Evolutionary conservation across 345 rosid species (phyloP), one percentile per base, ranked within the genome.

Genomic region (Kandelia obovata): DNA sequence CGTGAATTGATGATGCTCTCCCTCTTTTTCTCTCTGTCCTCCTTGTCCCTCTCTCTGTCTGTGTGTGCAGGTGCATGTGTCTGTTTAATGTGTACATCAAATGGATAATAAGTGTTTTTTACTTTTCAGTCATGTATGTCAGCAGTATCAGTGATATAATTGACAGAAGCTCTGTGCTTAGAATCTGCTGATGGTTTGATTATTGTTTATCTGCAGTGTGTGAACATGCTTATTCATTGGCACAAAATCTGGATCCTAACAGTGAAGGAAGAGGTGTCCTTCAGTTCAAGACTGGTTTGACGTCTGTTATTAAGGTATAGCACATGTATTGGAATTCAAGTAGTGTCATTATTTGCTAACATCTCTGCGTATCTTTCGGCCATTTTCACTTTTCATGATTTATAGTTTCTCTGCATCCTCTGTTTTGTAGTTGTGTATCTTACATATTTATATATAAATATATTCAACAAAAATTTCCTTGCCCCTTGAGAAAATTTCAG

Each of bases 201-300:
- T 74, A 15, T 61, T 28, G 3, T 61, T 60, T 59, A 61, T 64
- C 37, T 82, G 84, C 85, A 94, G 98, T 95, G 47, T 95, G 99
- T 71, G 99, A 95, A 79, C 99, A 95, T 79, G 99, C 85, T 63
- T 95, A 95, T 78, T 86, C 96, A 2, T 91, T 92, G 46, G 99
- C 99, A 0, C 99, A 95, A 70, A 89, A 84, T 82, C 87, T 95
- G 78, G 99, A 95, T 75, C 99, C 99, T 31, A 87, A 92, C 66
- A 89, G 99, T 23, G 99, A 95, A 78, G 97, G 97, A 61, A 92
- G 99, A 75, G 99, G 99, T 58, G 99, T 95, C 71, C 74, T 95
- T 58, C 99, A 95, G 57, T 95, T 95, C 85, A 95, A 95, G 86
- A 95, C 97, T 56, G 97, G 99, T 60, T 74, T 95, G 70, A 89